Evolutionary conservation across 306 rosid genomes (phyloP).

Genomic region (Quercus cerris): DNA sequence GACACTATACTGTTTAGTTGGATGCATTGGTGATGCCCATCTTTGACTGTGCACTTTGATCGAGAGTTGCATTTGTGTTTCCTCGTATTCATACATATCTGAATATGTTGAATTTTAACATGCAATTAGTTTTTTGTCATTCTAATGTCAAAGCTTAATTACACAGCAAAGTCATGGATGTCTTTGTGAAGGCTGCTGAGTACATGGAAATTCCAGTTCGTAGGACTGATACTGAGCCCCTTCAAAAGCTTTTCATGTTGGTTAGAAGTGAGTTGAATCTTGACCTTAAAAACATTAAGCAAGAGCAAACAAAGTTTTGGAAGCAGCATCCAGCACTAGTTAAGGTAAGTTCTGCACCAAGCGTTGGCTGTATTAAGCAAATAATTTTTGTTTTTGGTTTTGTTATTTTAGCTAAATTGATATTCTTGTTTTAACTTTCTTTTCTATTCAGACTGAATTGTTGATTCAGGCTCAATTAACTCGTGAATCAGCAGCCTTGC

Average conservation of each 20-base stretch:
- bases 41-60: background rate
- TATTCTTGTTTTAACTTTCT: constrained; percentile 27
- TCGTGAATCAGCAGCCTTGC: constrained; percentile 63
- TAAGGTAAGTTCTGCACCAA: constrained; percentile 55
- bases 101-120: background rate
- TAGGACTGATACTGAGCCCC: constrained; percentile 91
- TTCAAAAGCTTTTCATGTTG: constrained; percentile 90
- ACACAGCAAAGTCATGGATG: constrained; percentile 97
- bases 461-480: constrained; percentile 95
- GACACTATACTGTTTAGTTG: background rate
- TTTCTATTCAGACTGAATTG: constrained; percentile 76
- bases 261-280: constrained; percentile 97
- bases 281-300: constrained; percentile 97
- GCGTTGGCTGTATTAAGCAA: constrained; percentile 2
- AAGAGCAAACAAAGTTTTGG: constrained; percentile 99
- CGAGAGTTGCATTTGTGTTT: background rate
- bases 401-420: constrained; percentile 19
- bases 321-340: constrained; percentile 96
- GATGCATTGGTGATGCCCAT: background rate
- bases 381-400: background rate
- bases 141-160: constrained; percentile 8
- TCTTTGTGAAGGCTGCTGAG: constrained; percentile 95
- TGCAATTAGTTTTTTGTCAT: background rate
- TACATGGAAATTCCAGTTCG: constrained; percentile 95
- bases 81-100: background rate